A percentile compares a stretch with the other conserved stretches of the same genome.
phyloP scores from a whole-genome alignment of 2,329 filamentous ascomycete genomes.

The Epichloe festucae region DNA sequence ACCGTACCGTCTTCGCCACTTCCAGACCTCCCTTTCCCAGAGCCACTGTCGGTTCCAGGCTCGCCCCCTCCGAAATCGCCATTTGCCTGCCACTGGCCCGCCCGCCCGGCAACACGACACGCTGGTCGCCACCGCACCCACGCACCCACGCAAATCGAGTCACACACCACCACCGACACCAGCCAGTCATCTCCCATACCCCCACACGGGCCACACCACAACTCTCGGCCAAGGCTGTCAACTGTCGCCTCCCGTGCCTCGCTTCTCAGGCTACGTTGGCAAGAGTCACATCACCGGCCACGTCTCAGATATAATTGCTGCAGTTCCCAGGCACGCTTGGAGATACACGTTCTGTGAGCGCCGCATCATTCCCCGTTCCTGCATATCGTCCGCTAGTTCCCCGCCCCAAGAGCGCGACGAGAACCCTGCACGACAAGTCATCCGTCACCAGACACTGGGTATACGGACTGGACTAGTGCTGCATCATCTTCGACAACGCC shows the following conservation, averaged over 20 bases:
- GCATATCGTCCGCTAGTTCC: conserved; percentile 12
- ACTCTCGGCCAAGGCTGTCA: conserved; percentile 1
- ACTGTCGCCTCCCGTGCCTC: conserved; percentile 13
- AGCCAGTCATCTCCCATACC: conserved; percentile 1
- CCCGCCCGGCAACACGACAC: conserved; percentile 14
- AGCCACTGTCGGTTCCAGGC: not conserved
- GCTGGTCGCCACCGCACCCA: conserved; percentile 19
- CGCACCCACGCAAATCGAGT: conserved; percentile 7
- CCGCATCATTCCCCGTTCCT: conserved; percentile 16
- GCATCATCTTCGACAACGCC: not conserved
- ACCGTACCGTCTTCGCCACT: conserved; percentile 5
- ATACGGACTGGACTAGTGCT: not conserved
- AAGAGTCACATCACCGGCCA: conserved; percentile 21
- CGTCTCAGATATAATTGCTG: conserved; percentile 18
- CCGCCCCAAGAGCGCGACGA: not conserved
- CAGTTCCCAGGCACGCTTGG: conserved; percentile 5
- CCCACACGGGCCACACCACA: not conserved
- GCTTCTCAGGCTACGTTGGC: conserved; percentile 20
- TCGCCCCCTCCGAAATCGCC: conserved; percentile 26
- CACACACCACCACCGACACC: not conserved
- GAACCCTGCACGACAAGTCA: conserved; percentile 2
- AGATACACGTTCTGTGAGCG: conserved; percentile 2
- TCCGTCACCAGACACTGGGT: not conserved
- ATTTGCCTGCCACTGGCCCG: conserved; percentile 18
- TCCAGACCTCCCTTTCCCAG: not conserved